Evolutionary conservation across 2,329 filamentous ascomycete species (phyloP).

Genomic region (Aspergillus neoniger): DNA sequence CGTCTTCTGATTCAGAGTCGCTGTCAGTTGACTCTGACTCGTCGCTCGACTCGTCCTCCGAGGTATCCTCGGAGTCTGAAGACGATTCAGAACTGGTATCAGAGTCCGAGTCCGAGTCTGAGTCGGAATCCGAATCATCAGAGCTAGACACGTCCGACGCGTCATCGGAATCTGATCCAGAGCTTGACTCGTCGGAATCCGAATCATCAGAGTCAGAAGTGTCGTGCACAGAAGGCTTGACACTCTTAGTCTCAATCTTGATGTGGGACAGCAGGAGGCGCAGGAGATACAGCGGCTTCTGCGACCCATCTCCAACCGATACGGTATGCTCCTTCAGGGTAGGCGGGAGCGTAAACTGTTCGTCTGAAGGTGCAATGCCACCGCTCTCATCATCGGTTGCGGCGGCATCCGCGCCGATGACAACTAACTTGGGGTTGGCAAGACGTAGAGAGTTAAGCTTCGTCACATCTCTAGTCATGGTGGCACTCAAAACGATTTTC

Average conservation of each 20-base stretch:
- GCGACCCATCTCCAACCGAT: slow-evolving; percentile 66
- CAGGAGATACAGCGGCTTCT: slow-evolving; percentile 84
- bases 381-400: slow-evolving; percentile 23
- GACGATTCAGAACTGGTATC: slow-evolving; percentile 24
- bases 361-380: slow-evolving; percentile 27
- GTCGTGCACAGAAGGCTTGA: slow-evolving; percentile 10
- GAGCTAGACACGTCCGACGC: slow-evolving; percentile 34
- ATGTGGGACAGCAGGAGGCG: slow-evolving; percentile 62
- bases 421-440: slow-evolving; percentile 71
- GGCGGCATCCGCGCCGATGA: slow-evolving; percentile 61
- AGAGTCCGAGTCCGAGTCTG: slow-evolving; percentile 28
- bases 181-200: slow-evolving; percentile 40
- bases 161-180: slow-evolving; percentile 31
- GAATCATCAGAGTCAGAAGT: slow-evolving; percentile 34
- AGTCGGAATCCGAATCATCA: slow-evolving; percentile 27
- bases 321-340: slow-evolving; percentile 66
- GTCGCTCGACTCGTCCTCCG: slow-evolving; percentile 15
- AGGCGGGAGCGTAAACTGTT: slow-evolving; percentile 61
- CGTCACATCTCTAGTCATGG: slow-evolving; percentile 83
- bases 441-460: slow-evolving; percentile 74
- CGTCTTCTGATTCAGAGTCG: slow-evolving; percentile 22
- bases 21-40: slow-evolving; percentile 25
- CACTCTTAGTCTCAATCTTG: slow-evolving; percentile 24
- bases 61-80: slow-evolving; percentile 31
- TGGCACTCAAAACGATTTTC: slow-evolving; percentile 88